phyloP scores from a whole-genome alignment of 495 filamentous ascomycete genomes.

The Hypoxylon perforatum region DNA sequence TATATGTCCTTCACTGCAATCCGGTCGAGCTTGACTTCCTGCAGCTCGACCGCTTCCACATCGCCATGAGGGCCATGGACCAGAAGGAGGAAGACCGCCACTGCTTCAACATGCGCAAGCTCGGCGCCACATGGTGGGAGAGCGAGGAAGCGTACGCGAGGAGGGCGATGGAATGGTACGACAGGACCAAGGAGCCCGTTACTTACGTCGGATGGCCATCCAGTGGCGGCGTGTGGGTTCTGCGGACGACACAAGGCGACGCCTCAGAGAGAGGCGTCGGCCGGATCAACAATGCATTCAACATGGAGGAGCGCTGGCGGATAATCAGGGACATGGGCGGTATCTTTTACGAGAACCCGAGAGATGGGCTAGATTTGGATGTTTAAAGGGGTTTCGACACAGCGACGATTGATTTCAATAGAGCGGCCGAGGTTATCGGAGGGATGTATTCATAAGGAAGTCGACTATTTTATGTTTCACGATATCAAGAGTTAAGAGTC shows the following conservation, averaged over 20 bases:
- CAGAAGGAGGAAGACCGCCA: slow-evolving; percentile 36
- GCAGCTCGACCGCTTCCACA: slow-evolving; percentile 32
- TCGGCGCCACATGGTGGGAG: slow-evolving; percentile 41
- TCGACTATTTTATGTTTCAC: background rate
- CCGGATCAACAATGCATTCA: slow-evolving; percentile 37
- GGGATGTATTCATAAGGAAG: background rate
- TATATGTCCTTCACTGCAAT: slow-evolving; percentile 36
- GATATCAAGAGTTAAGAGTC: background rate
- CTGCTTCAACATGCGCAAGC: slow-evolving; percentile 40
- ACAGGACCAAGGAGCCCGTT: slow-evolving; percentile 26
- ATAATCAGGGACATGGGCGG: slow-evolving; percentile 42
- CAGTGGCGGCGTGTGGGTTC: slow-evolving; percentile 39
- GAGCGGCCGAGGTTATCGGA: background rate
- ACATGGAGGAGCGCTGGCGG: slow-evolving; percentile 46
- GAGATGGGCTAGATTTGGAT: slow-evolving; percentile 37
- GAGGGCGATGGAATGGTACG: slow-evolving; percentile 16
- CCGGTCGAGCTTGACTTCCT: slow-evolving; percentile 40
- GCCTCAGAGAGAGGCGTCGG: slow-evolving; percentile 30
- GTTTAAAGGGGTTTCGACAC: background rate
- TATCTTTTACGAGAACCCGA: slow-evolving; percentile 39
- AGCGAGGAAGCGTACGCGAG: slow-evolving; percentile 33
- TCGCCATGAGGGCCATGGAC: slow-evolving; percentile 29
- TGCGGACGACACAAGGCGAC: slow-evolving; percentile 25
- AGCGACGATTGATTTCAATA: background rate
- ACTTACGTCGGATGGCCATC: slow-evolving; percentile 35